Evolutionary conservation across 331 rosid species (phyloP), one percentile per base, ranked within the genome.

Genomic region (Malus hybrid): DNA sequence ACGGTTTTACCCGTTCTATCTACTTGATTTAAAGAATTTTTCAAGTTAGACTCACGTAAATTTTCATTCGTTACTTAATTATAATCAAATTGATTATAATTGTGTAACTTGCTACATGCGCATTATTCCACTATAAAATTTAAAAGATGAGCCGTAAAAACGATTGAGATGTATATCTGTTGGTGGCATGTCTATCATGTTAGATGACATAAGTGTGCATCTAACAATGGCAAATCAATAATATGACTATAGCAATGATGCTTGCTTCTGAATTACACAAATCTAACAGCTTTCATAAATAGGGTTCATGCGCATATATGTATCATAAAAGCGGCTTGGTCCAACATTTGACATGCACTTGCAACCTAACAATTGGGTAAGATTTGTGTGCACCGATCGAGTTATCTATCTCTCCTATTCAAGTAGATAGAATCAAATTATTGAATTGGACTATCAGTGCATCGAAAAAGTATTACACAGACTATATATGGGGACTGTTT

Each of bases 261-360:
- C 5, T 42, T 42, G 69, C 77, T 60, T 73, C n/a, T 11, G n/a
- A 16, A 13, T 73, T 39, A 73, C 77, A 55, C 75, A 55, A 36
- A 66, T 12, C 11, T 6, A 64, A 64, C 68, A 7, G 39, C 42
- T 31, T 34, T 71, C 31, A 19, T n/a, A 32, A 29, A 55, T n/a
- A 2, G 27, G 52, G 55, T 34, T 16, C 52, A 34, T 72, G 22
- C 52, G 29, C 46, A 39, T 20, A 34, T 57, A 11, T 70, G 29
- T 5, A 31, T 71, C 28, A 54, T 18, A 7, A n/a, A 55, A 44
- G 55, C 3, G 5, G 34, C 50, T 7, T 57, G 67, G 56, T 59
- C 67, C 76, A 60, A 72, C 16, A 36, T 56, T 34, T 60, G 77
- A 73, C 42, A 15, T 60, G 24, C 50, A 11, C 67, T 22, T 57